A percentile compares a stretch with the other conserved stretches of the same genome.
phyloP scores from a whole-genome alignment of 352 stramenopile species.

The Globisporangium megalacanthum region DNA sequence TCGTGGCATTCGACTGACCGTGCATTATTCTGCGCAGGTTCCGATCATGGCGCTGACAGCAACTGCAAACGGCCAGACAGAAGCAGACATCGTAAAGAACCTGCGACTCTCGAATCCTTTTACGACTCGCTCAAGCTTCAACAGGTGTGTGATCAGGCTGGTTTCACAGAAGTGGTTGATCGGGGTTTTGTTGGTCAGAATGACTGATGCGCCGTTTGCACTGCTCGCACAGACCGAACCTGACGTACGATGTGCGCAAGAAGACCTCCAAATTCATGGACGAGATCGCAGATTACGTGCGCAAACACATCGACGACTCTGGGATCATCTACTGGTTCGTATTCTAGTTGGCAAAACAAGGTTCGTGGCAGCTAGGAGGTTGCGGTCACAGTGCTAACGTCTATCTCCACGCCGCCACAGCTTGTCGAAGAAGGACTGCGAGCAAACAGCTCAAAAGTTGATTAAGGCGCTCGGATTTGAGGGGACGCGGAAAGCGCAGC shows the following conservation, averaged over 20 bases:
- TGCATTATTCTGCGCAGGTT: conserved; percentile 31
- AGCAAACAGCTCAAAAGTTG: conserved; percentile 74
- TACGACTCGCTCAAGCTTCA: conserved; percentile 81
- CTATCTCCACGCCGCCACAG: conserved; percentile 21
- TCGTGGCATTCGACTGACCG: no score
- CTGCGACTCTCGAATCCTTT: conserved; percentile 69
- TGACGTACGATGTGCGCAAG: conserved; percentile 81
- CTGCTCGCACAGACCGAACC: conserved; percentile 43
- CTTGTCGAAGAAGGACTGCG: conserved; percentile 86
- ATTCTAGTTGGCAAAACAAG: background rate
- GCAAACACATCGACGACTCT: conserved; percentile 79
- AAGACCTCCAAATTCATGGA: conserved; percentile 78
- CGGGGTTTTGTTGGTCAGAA: background rate
- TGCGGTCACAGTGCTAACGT: background rate
- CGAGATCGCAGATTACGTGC: conserved; percentile 74
- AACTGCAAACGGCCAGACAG: conserved; percentile 80
- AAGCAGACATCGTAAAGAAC: conserved; percentile 80
- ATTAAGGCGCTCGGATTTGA: conserved; percentile 77
- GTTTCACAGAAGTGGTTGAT: background rate
- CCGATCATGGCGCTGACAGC: conserved; percentile 87
- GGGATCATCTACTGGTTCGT: conserved; percentile 86
- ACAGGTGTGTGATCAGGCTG: conserved; percentile 36
- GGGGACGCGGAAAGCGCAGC: conserved; percentile 49
- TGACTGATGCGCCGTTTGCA: background rate
- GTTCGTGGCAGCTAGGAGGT: background rate